Evolutionary conservation across 2,329 filamentous ascomycete genomes (phyloP), one percentile per base, ranked within the genome.

Genomic region (Exophiala sp.): DNA sequence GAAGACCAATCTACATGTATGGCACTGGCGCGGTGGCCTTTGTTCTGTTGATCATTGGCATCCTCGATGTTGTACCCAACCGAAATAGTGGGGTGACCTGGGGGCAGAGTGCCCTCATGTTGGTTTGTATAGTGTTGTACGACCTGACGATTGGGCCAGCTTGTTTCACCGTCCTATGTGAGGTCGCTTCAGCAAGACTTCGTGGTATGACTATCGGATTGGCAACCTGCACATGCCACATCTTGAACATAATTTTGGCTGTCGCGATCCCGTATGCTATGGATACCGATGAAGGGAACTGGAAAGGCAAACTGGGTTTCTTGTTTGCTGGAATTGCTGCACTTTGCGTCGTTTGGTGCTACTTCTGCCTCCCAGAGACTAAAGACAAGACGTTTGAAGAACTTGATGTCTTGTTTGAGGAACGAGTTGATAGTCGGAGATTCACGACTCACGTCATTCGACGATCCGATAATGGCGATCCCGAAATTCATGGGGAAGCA

Each of bases 91-190:
- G 50, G 0, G 69, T 68, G 1, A 33, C 50, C 43, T 46, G 35
- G 49, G 72, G 69, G 3, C 36, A 24, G 24, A 79, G 77, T 2
- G 70, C 73, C 2, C 66, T 82, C 63, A 68, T 81, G 2, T 71
- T 82, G 44, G 65, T 78, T 38, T 81, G 78, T 59, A 79, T 75
- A 0, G 77, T 81, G 48, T 68, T 77, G 7, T 82, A 82, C 65
- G 77, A 78, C 67, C 72, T 76, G 53, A 75, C 76, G 3, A 71
- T 82, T n/a, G 80, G 79, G 0, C 78, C 78, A 0, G 72, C 81
- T 1, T 78, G 74, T n/a, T 82, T 80, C 62, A 73, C 72, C 0
- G 63, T 81, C 20, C 69, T 81, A 20, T 72, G 78, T 0, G 79
- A 82, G 61, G 69, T 80, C 4, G 76, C 77, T 0, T 79, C 78